phyloP scores from a whole-genome alignment of 768 basidiomycete species.

The Coprinopsis marcescibilis region DNA sequence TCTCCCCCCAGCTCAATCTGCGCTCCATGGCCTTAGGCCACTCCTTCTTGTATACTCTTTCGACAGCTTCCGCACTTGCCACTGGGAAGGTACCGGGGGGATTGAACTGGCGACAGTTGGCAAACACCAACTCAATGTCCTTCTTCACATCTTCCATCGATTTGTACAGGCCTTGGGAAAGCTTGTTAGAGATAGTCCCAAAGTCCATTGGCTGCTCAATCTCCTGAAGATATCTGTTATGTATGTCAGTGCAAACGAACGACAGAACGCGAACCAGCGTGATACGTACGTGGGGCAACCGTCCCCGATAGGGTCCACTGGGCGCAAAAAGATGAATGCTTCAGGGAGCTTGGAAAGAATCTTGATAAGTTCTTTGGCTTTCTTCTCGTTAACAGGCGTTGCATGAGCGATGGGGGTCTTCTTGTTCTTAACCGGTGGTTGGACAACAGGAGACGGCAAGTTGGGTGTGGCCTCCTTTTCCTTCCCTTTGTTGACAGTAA shows the following conservation, averaged over 20 bases:
- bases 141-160: conserved; percentile 78
- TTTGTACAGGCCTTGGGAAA: conserved; percentile 61
- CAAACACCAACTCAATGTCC: conserved; percentile 79
- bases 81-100: conserved; percentile 72
- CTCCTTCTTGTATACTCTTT: conserved; percentile 75
- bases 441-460: conserved; percentile 26
- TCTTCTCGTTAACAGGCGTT: conserved; percentile 73
- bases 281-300: conserved; percentile 84
- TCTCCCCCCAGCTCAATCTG: conserved; percentile 74
- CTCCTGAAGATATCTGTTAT: conserved; percentile 79
- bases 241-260: conserved; percentile 8
- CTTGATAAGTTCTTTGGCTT: conserved; percentile 70
- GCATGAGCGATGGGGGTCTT: conserved; percentile 28
- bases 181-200: conserved; percentile 67
- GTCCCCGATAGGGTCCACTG: conserved; percentile 78
- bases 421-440: conserved; percentile 22
- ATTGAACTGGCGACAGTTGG: conserved; percentile 92
- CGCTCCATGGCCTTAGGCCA: conserved; percentile 75
- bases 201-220: conserved; percentile 94
- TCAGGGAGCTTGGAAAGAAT: conserved; percentile 57
- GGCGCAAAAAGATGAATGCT: conserved; percentile 65
- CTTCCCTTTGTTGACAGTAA: conserved; percentile 61
- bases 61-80: conserved; percentile 65
- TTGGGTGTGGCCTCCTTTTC: conserved; percentile 49
- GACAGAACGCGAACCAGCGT: conserved; percentile 1